Evolutionary conservation across 2,329 filamentous ascomycete genomes (phyloP), one percentile per base, ranked within the genome.

Genomic region (Cercospora berteroae): DNA sequence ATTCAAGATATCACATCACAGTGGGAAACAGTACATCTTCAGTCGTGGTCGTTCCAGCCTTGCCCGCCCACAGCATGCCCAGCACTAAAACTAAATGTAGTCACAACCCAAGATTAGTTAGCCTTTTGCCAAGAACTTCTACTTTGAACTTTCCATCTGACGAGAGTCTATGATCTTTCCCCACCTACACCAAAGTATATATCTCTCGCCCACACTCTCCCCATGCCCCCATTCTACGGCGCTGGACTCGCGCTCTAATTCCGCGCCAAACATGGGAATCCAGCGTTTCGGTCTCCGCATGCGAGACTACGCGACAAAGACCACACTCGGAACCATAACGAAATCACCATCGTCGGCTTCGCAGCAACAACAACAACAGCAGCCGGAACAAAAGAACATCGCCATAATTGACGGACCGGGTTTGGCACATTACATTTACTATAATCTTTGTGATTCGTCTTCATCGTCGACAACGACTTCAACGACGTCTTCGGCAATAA

Each of bases 371-470:
- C 13, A 52, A 12, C 18, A 52, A 13, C 18, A 52, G 23, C 4
- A n/a, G 4, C 1, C 48, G 23, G 2, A 4, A 25, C 48, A 12
- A 9, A 31, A 23, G n/a, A 58, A 36, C 9, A 68, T 55, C 23
- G 79, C 85, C 16, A 81, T 88, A 55, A 87, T 96, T 65, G 93
- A 97, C 76, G 93, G 93, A 0, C 93, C 93, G 4, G 89, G 88
- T 2, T 80, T 96, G 27, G 91, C 92, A 1, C 90, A 94, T 76
- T 86, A 92, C 77, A 82, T 94, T 48, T 88, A 90, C 68, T 81
- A 87, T 60, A 79, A 58, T 16, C 67, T 73, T 1, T 70, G 70
- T 57, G 55, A 68, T 36, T 60, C 55, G n/a, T 44, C 44, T 4
- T 33, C 42, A 10, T 57, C 44, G 5, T 20, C 52, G 8, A n/a